Evolutionary conservation across 148 eudicot species (phyloP).

Genomic region (Drosera capensis): DNA sequence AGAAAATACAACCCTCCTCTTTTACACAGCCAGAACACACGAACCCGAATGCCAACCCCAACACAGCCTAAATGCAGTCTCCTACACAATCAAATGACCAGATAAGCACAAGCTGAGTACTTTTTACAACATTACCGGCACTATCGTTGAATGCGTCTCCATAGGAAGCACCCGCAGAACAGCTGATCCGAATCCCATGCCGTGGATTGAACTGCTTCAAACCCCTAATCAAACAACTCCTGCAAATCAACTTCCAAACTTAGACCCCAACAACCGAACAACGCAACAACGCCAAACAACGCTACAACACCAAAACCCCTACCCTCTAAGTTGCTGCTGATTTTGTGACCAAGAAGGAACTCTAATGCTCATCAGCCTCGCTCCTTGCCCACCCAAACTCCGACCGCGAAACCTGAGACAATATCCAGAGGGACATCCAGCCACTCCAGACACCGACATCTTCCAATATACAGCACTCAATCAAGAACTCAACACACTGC

Average conservation of each 20-base stretch:
- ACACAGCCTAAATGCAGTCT: neutral
- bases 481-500: no score
- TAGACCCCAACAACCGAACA: constrained; percentile 6
- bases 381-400: constrained; percentile 12
- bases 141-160: constrained; percentile 43
- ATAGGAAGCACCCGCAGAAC: constrained; percentile 76
- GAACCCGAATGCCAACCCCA: no score
- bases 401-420: constrained; percentile 34
- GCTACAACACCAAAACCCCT: neutral
- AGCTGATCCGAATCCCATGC: constrained; percentile 16
- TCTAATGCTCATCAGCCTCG: constrained; percentile 10
- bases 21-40: no score
- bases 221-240: constrained; percentile 21
- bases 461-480: no score
- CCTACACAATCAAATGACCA: neutral
- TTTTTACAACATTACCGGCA: constrained; percentile 23
- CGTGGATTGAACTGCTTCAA: constrained; percentile 13
- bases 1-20: no score
- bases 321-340: constrained; percentile 20
- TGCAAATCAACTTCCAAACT: constrained; percentile 10
- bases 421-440: constrained; percentile 31
- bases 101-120: constrained; percentile 1
- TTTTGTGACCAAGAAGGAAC: constrained; percentile 15
- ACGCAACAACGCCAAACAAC: neutral
- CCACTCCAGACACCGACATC: constrained; percentile 41